Conservation (phyloP, 2,329 filamentous ascomycete genomes). For the Westerdykella ornata region DNA sequence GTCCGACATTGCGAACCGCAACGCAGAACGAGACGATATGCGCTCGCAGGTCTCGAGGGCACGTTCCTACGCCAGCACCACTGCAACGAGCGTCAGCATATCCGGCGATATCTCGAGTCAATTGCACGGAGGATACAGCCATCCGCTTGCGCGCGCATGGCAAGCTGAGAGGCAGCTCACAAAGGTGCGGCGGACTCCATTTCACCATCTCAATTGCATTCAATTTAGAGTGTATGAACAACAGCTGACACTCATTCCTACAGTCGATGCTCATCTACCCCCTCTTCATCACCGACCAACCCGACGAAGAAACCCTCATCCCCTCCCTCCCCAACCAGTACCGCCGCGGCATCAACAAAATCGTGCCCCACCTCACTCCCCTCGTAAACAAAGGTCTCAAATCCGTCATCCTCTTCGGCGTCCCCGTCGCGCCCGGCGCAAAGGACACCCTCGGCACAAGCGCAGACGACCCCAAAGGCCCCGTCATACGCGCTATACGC, state of each 20-base stretch:
- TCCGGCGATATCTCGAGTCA: conserved; percentile 47
- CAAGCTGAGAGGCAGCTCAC: conserved; percentile 49
- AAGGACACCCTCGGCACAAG: conserved; percentile 90
- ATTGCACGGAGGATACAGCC: conserved; percentile 48
- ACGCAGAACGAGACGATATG: conserved; percentile 36
- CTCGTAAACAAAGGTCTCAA: conserved; percentile 83
- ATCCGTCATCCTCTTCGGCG: conserved; percentile 93
- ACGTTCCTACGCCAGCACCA: conserved; percentile 46
- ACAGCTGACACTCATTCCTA: conserved; percentile 12
- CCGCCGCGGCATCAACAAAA: conserved; percentile 78
- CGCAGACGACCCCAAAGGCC: conserved; percentile 87
- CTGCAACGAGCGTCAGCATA: conserved; percentile 49
- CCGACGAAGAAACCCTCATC: conserved; percentile 85
- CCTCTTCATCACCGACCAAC: conserved; percentile 89
- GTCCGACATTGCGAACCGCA: conserved; percentile 47
- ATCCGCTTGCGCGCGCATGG: conserved; percentile 47
- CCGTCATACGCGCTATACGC: conserved; percentile 81
- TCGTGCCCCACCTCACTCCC: conserved; percentile 77
- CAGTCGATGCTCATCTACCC: conserved; percentile 99
- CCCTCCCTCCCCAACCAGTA: conserved; percentile 85
- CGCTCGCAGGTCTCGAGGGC: conserved; percentile 44
- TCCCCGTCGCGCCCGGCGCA: conserved; percentile 69
- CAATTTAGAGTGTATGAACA: neutral
- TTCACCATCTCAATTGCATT: neutral
- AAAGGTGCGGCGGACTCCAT: conserved; percentile 33